These are phyloP conservation scores for Keithomyces neogunnii DNA, from an alignment of 2,329 filamentous ascomycete species.

Conservation along the genomic window DNA sequence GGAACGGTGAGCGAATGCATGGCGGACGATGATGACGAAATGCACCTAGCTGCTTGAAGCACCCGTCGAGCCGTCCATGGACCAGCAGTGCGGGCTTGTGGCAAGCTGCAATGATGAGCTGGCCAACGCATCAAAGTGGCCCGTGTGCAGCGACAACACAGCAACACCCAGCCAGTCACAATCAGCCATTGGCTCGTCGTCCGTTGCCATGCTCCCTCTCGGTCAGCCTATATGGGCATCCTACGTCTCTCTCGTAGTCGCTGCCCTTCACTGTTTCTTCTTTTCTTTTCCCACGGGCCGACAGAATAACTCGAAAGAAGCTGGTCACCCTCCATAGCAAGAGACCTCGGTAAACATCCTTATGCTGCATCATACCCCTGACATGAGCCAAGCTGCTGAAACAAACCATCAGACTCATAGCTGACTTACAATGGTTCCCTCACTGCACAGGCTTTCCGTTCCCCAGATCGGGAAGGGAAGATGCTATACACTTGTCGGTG, in stretches of 20 bases:
- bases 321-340: no score
- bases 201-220: constrained; percentile 4
- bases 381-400: background rate
- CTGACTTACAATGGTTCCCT: background rate
- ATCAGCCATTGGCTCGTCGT: background rate
- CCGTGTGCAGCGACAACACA: constrained; percentile 25
- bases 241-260: background rate
- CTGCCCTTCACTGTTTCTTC: background rate
- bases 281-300: background rate
- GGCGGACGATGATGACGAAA: background rate
- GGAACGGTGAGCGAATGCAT: no score
- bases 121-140: constrained; percentile 33
- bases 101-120: constrained; percentile 34
- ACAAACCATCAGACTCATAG: background rate
- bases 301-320: background rate
- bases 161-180: constrained; percentile 4
- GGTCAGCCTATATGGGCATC: constrained; percentile 1
- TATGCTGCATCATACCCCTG: background rate
- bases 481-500: no score
- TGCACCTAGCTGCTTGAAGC: constrained; percentile 1
- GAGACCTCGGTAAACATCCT: no score
- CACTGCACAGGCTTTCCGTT: background rate
- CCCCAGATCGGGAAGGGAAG: no score
- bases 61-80: background rate
- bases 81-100: constrained; percentile 15